These are phyloP conservation scores for Daedaleopsis sinensis DNA, from an alignment of 768 basidiomycete genomes.

Conservation along the genomic window DNA sequence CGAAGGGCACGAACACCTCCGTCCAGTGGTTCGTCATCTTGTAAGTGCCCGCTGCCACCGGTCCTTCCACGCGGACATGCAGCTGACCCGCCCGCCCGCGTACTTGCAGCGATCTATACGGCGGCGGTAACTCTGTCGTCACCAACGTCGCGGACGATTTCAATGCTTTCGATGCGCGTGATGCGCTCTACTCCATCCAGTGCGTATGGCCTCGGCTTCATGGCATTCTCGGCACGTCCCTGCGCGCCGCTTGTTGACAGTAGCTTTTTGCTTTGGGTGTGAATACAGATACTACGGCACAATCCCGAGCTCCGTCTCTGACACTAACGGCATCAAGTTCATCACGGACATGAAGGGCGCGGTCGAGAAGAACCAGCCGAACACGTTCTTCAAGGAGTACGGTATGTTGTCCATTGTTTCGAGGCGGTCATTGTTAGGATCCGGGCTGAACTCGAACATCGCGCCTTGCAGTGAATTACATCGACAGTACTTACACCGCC, in stretches of 20 bases:
- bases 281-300: not conserved
- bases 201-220: too few relatives aligned
- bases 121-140: constrained; percentile 1
- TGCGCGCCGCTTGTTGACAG: too few relatives aligned
- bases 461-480: constrained; percentile 3
- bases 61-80: too few relatives aligned
- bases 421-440: too few relatives aligned
- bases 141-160: not conserved
- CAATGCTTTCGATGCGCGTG: constrained; percentile 2
- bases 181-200: constrained; percentile 10
- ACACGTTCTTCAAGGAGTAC: constrained; percentile 2
- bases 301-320: not conserved
- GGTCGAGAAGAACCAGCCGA: constrained; percentile 1
- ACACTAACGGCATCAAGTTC: constrained; percentile 1
- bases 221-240: too few relatives aligned
- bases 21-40: constrained; percentile 5
- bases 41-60: not conserved
- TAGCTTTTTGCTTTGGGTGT: too few relatives aligned
- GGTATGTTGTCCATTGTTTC: not conserved
- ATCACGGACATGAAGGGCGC: constrained; percentile 3
- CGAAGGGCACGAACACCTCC: not conserved
- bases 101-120: not conserved
- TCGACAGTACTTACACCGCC: constrained; percentile 8
- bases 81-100: not conserved
- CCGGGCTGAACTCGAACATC: too few relatives aligned